Base-by-base conservation (phyloP, 805 yeast genomes). In the Lipomyces starkeyi region DNA sequence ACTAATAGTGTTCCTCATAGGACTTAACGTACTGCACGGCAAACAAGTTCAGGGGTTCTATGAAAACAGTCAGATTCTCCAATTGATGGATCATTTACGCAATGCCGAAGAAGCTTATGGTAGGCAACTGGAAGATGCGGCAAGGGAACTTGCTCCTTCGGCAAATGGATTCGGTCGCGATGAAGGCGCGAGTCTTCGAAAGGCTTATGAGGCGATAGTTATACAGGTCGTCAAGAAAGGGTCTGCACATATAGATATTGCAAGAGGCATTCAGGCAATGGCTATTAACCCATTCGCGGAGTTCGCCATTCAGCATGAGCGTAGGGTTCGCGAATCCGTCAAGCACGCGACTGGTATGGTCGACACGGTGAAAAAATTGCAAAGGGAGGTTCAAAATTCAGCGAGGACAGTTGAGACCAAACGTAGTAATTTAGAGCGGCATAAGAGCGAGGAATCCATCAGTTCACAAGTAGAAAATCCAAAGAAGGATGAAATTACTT, bases 251-350 rank as follows among this genome's bases (percentile, higher is more conserved):
- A 65, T 86, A 57, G 83, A 84, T 60, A 85, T 91, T 34, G 90
- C 94, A 0, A 81, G 83, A 3, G 86, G 85, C 70, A 87, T 91
- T 67, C 83, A 85, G 65, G 74, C 79, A 1, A 79, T 86, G 77
- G 94, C 91, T 0, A 75, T 90, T 61, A 83, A 82, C 29, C 97
- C 97, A 0, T 91, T 91, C 74, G 77, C 85, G 11, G 84, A 84
- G 73, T 92, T 96, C 96, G 84, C 93, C 55, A 81, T 80, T 20
- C 93, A 89, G 63, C 97, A 91, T 78, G 84, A 84, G 63, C 85
- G 85, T 72, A 80, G 96, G 59, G 83, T 91, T 1, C 86, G 84
- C 53, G 86, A 84, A 73, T 86, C 91, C 20, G 88, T 87, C 64
- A 81, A 83, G 65, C 81, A 83, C 4, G 78, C 91, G 54, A 78